Evolutionary conservation across 805 yeast genomes (phyloP), one percentile per base, ranked within the genome.

Genomic region (Teunomyces tritomae): DNA sequence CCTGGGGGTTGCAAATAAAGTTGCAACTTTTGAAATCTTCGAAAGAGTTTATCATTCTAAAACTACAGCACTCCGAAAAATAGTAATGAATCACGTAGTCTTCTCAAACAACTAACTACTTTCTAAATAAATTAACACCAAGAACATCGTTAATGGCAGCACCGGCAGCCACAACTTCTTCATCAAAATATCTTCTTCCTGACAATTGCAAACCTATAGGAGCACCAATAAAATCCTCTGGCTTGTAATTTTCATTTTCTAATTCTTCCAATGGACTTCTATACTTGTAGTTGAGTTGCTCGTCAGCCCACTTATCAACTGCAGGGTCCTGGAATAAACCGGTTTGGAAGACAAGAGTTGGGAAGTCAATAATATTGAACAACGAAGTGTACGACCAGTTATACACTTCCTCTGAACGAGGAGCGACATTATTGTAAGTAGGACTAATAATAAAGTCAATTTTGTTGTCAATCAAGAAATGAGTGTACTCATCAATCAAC

Each of bases 371-470:
- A 49, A 86, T 60, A 67, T 87, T 87, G 79, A 82, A 87, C 52
- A 85, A 73, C 2, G 89, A 69, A 5, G 92, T 85, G 71, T 87
- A 87, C 3, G 91, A 86, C 91, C 94, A 87, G 65, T 85, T 85
- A 62, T 78, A 79, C 5, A 85, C 77, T 44, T 76, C 73, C 42
- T 77, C 79, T 17, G 85, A 80, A 46, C 75, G 76, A 39, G 89
- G 88, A n/a, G 94, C 89, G 44, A 82, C 83, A 52, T 85, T 84
- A 47, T 77, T 79, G 64, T 83, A 82, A 5, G 83, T 77, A 50
- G 92, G 91, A 44, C 85, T 77, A 39, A 87, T 65, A 49, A 87
- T 74, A 57, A 83, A 79, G 58, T 87, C 91, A 42, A 86, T 75
- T 45, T 76, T 75, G 58, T 82, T 73, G 20, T 75, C 63, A 49